Conservation (phyloP, 2,329 filamentous ascomycete genomes). For the Trichophyton benhamiae region DNA sequence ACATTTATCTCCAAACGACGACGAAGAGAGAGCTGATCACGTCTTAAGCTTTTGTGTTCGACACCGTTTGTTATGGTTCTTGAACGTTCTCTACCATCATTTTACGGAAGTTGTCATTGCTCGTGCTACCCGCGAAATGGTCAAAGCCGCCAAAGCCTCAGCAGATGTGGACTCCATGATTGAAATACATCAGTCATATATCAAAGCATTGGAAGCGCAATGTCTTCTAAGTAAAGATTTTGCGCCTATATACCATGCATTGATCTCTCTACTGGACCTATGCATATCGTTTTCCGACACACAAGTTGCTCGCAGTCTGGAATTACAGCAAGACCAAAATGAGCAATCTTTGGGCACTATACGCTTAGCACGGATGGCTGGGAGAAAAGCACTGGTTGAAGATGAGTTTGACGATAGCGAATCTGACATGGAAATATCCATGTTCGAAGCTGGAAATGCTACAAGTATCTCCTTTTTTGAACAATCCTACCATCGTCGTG, state of each 20-base stretch:
- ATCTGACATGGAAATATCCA: constrained; percentile 23
- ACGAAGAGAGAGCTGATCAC: constrained; percentile 18
- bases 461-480: constrained; percentile 27
- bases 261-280: constrained; percentile 66
- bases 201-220: constrained; percentile 51
- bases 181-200: constrained; percentile 51
- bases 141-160: constrained; percentile 44
- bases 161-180: constrained; percentile 75
- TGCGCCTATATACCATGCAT: constrained; percentile 55
- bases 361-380: constrained; percentile 13
- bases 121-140: constrained; percentile 47
- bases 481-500: constrained; percentile 38
- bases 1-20: constrained; percentile 32
- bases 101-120: constrained; percentile 60
- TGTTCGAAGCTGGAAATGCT: constrained; percentile 31
- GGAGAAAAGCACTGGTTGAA: constrained; percentile 11
- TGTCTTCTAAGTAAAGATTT: constrained; percentile 58
- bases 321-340: constrained; percentile 27
- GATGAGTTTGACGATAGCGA: constrained; percentile 19
- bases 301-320: constrained; percentile 33
- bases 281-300: constrained; percentile 56
- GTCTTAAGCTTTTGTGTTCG: constrained; percentile 41
- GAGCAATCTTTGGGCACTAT: constrained; percentile 14
- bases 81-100: constrained; percentile 61
- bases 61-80: constrained; percentile 64